These are phyloP conservation scores for Aspergillus melleus DNA, from an alignment of 2,329 filamentous ascomycete species.

Conservation along the genomic window DNA sequence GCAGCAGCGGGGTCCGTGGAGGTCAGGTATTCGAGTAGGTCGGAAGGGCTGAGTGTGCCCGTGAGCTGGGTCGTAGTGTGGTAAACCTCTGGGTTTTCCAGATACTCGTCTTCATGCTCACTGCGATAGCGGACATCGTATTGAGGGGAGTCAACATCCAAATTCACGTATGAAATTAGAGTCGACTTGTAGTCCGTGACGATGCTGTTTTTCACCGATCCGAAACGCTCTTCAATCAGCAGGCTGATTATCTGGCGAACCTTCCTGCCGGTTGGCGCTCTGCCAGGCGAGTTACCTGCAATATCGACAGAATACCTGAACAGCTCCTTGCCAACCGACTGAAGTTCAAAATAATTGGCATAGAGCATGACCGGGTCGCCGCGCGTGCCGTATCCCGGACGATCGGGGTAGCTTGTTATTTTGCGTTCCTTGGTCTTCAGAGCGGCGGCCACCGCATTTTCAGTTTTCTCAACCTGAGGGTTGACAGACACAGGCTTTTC, in stretches of 20 bases:
- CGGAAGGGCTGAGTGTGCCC: constrained; percentile 34
- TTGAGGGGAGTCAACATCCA: constrained; percentile 13
- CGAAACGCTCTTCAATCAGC: constrained; percentile 42
- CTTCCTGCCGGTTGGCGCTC: constrained; percentile 41
- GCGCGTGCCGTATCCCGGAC: constrained; percentile 40
- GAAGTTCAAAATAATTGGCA: constrained; percentile 43
- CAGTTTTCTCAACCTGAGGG: constrained; percentile 26
- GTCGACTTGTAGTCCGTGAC: constrained; percentile 44
- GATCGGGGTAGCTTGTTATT: constrained; percentile 28
- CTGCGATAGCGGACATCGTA: constrained; percentile 36
- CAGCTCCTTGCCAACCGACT: constrained; percentile 37
- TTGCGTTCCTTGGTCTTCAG: constrained; percentile 21
- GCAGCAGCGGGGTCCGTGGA: constrained; percentile 34
- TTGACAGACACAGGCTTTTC: constrained; percentile 22
- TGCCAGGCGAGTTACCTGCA: constrained; percentile 24
- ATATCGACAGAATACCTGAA: constrained; percentile 45
- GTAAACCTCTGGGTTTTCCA: constrained; percentile 33
- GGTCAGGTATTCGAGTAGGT: constrained; percentile 48
- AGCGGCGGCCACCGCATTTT: constrained; percentile 28
- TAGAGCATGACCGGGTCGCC: constrained; percentile 34
- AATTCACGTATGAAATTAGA: constrained; percentile 33
- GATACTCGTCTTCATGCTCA: constrained; percentile 37
- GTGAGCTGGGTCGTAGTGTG: constrained; percentile 36
- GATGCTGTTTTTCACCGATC: constrained; percentile 27
- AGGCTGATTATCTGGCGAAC: constrained; percentile 50